Evolutionary conservation across 83 land plant species (phyloP).

Genomic region (Picea abies): DNA sequence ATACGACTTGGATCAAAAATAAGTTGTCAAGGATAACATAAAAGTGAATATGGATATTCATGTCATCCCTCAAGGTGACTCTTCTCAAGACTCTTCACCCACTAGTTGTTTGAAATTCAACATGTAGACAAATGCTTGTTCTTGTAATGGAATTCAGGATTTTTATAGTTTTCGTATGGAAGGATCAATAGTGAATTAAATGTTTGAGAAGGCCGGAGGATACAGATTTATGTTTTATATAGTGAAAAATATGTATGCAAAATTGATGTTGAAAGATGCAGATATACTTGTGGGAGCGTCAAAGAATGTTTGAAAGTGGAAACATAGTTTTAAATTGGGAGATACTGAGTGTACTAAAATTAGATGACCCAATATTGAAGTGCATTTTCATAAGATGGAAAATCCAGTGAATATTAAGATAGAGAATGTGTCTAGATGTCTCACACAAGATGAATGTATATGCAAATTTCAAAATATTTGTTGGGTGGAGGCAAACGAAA

Average conservation of each 20-base stretch:
- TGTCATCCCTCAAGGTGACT: neutral
- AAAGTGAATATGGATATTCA: constrained; percentile 40
- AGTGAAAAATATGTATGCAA: constrained; percentile 19
- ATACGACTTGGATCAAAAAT: constrained; percentile 32
- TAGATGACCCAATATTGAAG: neutral
- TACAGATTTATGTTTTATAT: constrained; percentile 45
- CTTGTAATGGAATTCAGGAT: constrained; percentile 34
- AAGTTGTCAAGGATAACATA: constrained; percentile 25
- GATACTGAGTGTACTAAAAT: neutral
- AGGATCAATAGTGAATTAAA: constrained; percentile 14
- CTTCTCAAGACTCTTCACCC: neutral
- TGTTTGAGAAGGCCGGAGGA: constrained; percentile 35
- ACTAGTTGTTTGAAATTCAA: neutral
- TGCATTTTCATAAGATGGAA: constrained; percentile 10
- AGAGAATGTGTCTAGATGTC: neutral
- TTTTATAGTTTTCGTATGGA: constrained; percentile 43
- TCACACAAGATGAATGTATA: neutral
- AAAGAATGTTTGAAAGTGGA: neutral
- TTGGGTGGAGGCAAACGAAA: constrained; percentile 18
- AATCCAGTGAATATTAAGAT: neutral
- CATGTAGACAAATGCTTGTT: constrained; percentile 7
- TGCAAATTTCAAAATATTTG: too few relatives aligned
- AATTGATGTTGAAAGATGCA: too few relatives aligned
- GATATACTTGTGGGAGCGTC: too few relatives aligned
- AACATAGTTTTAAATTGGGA: neutral